Evolutionary conservation across 192 early-diverging fungal genomes (phyloP).

Genomic region (Coemansia sp.): DNA sequence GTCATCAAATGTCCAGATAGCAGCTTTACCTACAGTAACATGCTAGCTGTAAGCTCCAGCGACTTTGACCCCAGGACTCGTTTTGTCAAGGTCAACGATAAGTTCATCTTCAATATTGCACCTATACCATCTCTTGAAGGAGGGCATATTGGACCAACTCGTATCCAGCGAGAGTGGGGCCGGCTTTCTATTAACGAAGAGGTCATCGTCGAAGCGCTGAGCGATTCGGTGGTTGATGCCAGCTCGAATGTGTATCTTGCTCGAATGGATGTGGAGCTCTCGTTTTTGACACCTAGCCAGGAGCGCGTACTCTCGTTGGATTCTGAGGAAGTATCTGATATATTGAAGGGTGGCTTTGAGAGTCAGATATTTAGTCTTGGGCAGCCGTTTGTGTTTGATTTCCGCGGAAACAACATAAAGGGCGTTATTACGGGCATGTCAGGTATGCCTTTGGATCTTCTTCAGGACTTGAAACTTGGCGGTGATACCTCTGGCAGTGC

Average conservation of each 20-base stretch:
- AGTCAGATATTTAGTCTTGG: constrained; percentile 79
- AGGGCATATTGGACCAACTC: constrained; percentile 41
- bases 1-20: constrained; percentile 55
- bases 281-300: constrained; percentile 55
- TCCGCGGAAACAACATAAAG: constrained; percentile 70
- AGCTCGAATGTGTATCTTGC: constrained; percentile 50
- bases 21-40: constrained; percentile 67
- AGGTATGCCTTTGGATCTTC: constrained; percentile 49
- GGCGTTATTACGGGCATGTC: constrained; percentile 35
- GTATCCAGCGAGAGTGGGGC: constrained; percentile 54
- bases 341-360: constrained; percentile 62
- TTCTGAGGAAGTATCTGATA: constrained; percentile 68
- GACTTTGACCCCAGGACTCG: constrained; percentile 69
- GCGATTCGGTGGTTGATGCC: constrained; percentile 46
- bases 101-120: constrained; percentile 76
- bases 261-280: constrained; percentile 60
- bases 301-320: constrained; percentile 65
- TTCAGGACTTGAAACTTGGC: constrained; percentile 34
- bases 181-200: constrained; percentile 58
- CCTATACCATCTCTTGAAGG: constrained; percentile 19
- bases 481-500: constrained; percentile 5
- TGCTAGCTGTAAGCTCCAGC: constrained; percentile 67
- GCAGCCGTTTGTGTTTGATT: constrained; percentile 82
- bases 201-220: constrained; percentile 56
- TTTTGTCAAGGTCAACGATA: constrained; percentile 76